Evolutionary conservation across 202 grass and related monocot species (phyloP), one percentile per base, ranked within the genome.

Genomic region (Digitaria exilis): DNA sequence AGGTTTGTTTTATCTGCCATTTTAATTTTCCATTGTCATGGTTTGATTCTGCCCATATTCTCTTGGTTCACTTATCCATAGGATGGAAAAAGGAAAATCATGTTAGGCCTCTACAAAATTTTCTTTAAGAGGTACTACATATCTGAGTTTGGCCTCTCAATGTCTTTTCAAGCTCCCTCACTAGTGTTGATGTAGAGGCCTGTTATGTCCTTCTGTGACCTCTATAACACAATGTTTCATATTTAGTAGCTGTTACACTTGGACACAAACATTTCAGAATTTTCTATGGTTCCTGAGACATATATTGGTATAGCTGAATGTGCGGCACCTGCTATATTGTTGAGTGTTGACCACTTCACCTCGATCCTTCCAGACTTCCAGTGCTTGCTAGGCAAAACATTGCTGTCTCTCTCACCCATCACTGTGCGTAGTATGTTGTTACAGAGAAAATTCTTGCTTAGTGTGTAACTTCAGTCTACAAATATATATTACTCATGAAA

Each of bases 1-100:
- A 98, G 96, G 96, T 98, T 65, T 86, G 75, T 55, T 85, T 80
- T 80, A 51, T 84, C 46, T 73, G 68, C 60, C 45, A 64, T 77
- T 56, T 80, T 74, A 64, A 21, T 32, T 54, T 35, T 28, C 28
- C 48, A 80, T 46, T 74, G 51, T 77, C 50, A 68, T 73, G 44
- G 32, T 75, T 89, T 69, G 71, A 41, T 68, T 37, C 29, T 72
- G 12, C 35, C 6, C 16, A 16, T 54, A 45, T 48, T 76, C 21
- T 29, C 59, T 75, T 83, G 19, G 22, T 85, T 74, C 26, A 46
- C 68, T 15, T 84, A 42, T 87, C 41, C 49, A 65, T 48, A 48
- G n/a, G 68, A 14, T 30, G 68, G n/a, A n/a, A n/a, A n/a, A n/a
- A n/a, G n/a, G n/a, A n/a, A n/a, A n/a, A n/a, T n/a, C n/a, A 48